A percentile compares a stretch with the other conserved stretches of the same genome.
Conservation (phyloP, 805 yeast species). For the Gaillardinia entomophila region DNA sequence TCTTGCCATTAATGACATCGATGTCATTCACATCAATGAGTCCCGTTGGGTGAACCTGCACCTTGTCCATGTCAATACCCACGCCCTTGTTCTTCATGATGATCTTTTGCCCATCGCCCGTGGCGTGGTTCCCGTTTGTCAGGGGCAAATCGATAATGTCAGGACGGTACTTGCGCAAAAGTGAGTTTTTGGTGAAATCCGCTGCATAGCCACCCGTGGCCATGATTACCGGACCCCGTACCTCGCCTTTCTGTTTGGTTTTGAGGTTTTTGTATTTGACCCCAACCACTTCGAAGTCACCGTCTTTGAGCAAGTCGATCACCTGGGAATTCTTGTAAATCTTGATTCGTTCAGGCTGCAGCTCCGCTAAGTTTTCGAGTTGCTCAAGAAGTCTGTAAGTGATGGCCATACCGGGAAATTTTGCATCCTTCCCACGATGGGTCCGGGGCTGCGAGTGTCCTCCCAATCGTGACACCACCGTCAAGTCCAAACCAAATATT, state of each 20-base stretch:
- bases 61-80: constrained; percentile 58
- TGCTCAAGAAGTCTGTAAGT: constrained; percentile 48
- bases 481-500: constrained; percentile 54
- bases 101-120: constrained; percentile 60
- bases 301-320: constrained; percentile 35
- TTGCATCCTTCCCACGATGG: constrained; percentile 67
- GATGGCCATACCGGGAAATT: constrained; percentile 64
- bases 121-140: constrained; percentile 57
- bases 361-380: constrained; percentile 41
- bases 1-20: constrained; percentile 36
- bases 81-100: constrained; percentile 46
- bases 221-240: constrained; percentile 54
- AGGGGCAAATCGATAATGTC: constrained; percentile 52
- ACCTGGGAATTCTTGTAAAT: constrained; percentile 23
- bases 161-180: constrained; percentile 52
- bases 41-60: constrained; percentile 68
- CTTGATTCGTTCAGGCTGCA: constrained; percentile 35
- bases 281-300: constrained; percentile 11
- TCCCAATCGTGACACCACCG: constrained; percentile 69
- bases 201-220: constrained; percentile 69
- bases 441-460: constrained; percentile 81
- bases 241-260: constrained; percentile 22
- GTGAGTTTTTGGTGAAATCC: constrained; percentile 48
- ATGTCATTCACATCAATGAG: constrained; percentile 44
- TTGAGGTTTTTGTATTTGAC: constrained; percentile 25